Evolutionary conservation across 2,329 filamentous ascomycete species (phyloP), one percentile per base, ranked within the genome.

Genomic region (Aquanectria penicillioides): DNA sequence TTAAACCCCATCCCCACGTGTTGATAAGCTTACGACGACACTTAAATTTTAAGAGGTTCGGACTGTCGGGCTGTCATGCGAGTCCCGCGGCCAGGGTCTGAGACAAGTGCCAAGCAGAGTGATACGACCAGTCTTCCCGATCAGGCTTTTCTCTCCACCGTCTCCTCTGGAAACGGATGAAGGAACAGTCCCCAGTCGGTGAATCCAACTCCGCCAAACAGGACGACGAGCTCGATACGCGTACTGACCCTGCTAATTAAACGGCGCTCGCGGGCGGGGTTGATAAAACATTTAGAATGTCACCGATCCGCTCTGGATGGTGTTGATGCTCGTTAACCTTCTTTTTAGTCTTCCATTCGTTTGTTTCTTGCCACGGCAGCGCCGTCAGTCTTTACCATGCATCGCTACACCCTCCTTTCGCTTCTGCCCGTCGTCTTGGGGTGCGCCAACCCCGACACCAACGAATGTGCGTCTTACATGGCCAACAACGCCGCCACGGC

Each of bases 171-270:
- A 43, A 41, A 47, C 29, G 36, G 44, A 20, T 29, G 17, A 8
- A 23, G 36, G n/a, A 36, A 10, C n/a, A 23, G 23, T 53, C 62
- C 66, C 64, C 60, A 68, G 65, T 31, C 61, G 66, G 66, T 22
- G 26, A 65, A 67, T 44, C 44, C 12, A 18, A 47, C 13, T 68
- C 66, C 66, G 64, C 66, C 66, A 68, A 65, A 60, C 59, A 51
- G 38, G 51, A 12, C 0, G 8, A 11, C 18, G n/a, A 36, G n/a
- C 17, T 23, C 22, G 46, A 48, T 43, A 43, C 53, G 40, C 40
- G 49, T 26, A 56, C 20, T 13, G 18, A 20, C 11, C 49, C 58
- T 46, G 28, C 18, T 46, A 31, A 25, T 43, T 47, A 46, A 46
- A 28, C 29, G 20, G 22, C n/a, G n/a, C n/a, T n/a, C n/a, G n/a